Evolutionary conservation across 352 stramenopile genomes (phyloP).

Genomic region (Phytopythium oedochilum): DNA sequence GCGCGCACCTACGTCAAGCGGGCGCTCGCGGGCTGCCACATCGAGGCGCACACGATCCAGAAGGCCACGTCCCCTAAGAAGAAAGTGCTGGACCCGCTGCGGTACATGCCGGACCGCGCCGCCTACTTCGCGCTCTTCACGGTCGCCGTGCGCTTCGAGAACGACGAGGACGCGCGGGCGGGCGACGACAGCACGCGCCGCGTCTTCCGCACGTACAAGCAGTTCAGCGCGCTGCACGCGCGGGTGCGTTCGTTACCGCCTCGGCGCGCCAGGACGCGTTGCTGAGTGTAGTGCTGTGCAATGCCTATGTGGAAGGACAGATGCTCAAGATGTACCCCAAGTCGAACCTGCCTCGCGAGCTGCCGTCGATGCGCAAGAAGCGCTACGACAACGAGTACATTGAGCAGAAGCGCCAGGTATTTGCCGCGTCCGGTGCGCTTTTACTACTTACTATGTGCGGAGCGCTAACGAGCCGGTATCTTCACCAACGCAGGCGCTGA

Average conservation of each 20-base stretch:
- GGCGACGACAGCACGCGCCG: conserved; percentile 9
- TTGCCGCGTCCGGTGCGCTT: neutral
- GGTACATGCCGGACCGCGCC: conserved; percentile 54
- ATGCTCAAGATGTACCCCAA: conserved; percentile 74
- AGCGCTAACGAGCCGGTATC: neutral
- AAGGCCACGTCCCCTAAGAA: conserved; percentile 58
- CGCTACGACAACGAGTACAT: conserved; percentile 77
- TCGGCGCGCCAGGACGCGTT: too few relatives aligned
- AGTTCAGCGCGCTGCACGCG: conserved; percentile 50
- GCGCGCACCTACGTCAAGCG: conserved; percentile 8
- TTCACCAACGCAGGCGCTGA: conserved; percentile 30
- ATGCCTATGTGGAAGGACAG: conserved; percentile 14
- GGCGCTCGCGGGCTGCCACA: conserved; percentile 32
- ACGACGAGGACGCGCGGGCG: conserved; percentile 11
- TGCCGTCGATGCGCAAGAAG: conserved; percentile 66
- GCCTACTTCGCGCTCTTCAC: conserved; percentile 57
- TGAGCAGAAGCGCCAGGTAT: conserved; percentile 50
- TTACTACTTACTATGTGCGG: neutral
- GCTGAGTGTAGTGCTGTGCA: too few relatives aligned
- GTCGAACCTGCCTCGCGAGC: conserved; percentile 48
- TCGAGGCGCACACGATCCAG: conserved; percentile 65
- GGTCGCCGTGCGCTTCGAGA: conserved; percentile 46
- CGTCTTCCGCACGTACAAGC: conserved; percentile 64
- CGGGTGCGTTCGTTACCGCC: conserved; percentile 24
- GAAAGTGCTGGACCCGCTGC: conserved; percentile 63